Evolutionary conservation across 371 early-diverging fungal genomes (phyloP).

Genomic region (Rhizopus sp.): DNA sequence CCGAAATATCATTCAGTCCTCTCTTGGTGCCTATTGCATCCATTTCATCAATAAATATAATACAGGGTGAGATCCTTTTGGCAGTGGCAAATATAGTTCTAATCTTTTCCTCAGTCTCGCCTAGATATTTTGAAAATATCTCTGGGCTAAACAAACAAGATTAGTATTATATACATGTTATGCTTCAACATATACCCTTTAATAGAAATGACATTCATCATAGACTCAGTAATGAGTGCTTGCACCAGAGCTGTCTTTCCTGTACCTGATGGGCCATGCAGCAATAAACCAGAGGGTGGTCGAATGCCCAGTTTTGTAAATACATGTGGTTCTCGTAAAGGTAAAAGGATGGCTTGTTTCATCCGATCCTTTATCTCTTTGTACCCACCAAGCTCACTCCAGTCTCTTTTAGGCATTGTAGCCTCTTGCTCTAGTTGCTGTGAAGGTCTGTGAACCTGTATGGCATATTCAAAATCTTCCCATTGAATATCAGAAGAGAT

Average conservation of each 20-base stretch:
- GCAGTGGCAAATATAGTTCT: slow-evolving; percentile 86
- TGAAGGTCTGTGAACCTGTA: slow-evolving; percentile 46
- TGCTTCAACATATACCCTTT: slow-evolving; percentile 57
- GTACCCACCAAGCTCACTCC: slow-evolving; percentile 56
- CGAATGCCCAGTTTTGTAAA: slow-evolving; percentile 69
- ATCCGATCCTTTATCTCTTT: slow-evolving; percentile 67
- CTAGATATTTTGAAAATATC: slow-evolving; percentile 85
- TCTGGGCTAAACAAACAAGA: slow-evolving; percentile 55
- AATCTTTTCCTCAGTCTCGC: slow-evolving; percentile 87
- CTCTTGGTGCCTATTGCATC: slow-evolving; percentile 83
- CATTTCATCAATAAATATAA: slow-evolving; percentile 92
- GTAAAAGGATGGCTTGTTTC: slow-evolving; percentile 72
- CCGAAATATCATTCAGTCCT: slow-evolving; percentile 61
- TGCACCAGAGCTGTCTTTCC: slow-evolving; percentile 85
- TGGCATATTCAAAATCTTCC: slow-evolving; percentile 51
- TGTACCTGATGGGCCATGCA: slow-evolving; percentile 90
- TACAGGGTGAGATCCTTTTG: slow-evolving; percentile 79
- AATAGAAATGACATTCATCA: slow-evolving; percentile 76
- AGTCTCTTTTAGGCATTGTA: slow-evolving; percentile 36
- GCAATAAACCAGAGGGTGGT: slow-evolving; percentile 78
- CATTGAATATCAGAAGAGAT: slow-evolving; percentile 16
- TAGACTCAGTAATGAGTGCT: slow-evolving; percentile 69
- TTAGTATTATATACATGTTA: neutral
- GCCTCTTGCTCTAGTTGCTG: slow-evolving; percentile 56
- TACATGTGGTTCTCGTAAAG: slow-evolving; percentile 61